Evolutionary conservation across 768 basidiomycete species (phyloP).

Genomic region (Cystofilobasidium ferigula): DNA sequence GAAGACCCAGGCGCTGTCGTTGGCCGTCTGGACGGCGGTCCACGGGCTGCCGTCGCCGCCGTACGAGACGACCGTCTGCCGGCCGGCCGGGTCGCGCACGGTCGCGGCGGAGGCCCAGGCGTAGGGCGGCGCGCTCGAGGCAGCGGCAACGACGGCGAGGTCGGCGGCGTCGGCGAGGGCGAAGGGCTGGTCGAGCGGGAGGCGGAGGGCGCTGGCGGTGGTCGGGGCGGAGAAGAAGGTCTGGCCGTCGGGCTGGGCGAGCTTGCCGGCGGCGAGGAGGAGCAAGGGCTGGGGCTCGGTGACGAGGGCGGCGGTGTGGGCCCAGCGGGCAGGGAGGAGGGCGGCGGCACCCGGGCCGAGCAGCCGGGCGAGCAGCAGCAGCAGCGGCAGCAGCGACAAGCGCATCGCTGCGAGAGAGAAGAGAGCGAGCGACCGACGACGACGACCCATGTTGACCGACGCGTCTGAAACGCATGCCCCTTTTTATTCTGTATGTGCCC

Average conservation of each 20-base stretch:
- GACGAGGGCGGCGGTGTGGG: constrained; percentile 6
- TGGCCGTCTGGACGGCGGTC: constrained; percentile 8
- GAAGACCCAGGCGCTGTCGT: constrained; percentile 14
- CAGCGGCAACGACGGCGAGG: neutral
- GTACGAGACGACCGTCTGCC: neutral
- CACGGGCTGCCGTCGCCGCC: constrained; percentile 15
- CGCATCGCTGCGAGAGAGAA: too few species aligned
- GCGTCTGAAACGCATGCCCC: too few species aligned
- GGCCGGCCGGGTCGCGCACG: neutral
- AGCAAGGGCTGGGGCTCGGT: neutral
- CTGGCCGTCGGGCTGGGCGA: constrained; percentile 6
- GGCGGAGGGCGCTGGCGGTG: neutral
- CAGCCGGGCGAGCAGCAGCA: neutral
- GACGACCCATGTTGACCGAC: too few species aligned
- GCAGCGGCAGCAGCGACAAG: neutral
- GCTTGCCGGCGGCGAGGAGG: constrained; percentile 18
- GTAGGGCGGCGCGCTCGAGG: constrained; percentile 4
- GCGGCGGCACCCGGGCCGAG: neutral
- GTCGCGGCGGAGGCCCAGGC: constrained; percentile 18
- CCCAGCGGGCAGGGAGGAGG: constrained; percentile 14
- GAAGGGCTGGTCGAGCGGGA: constrained; percentile 16
- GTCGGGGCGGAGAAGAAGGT: constrained; percentile 20
- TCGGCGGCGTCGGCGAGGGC: neutral
- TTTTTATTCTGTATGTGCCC: too few species aligned
- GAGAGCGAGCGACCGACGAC: too few species aligned